Base-by-base conservation (phyloP, 2,329 filamentous ascomycete genomes). In the Endoconidiophora laricicola region DNA sequence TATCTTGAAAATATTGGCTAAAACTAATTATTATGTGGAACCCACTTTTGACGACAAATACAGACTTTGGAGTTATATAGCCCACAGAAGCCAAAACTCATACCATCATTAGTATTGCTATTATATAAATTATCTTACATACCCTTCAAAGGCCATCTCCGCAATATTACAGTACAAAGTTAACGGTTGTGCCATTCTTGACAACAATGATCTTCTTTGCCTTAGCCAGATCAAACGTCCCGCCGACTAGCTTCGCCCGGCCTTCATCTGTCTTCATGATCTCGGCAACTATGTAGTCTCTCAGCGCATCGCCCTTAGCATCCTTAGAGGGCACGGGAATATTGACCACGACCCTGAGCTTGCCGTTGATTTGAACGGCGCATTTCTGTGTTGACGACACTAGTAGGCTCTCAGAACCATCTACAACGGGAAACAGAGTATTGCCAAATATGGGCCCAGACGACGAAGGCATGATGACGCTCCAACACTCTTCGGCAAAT, bases 291-390 rank as follows among this genome's bases (percentile, higher is more conserved):
- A 88, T 67, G 73, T 78, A 86, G 10, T 70, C 65, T 52, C 71
- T 66, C 53, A 83, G 65, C 47, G 62, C 65, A 40, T 39, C 37
- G 1, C 52, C 48, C 36, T 36, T 20, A 10, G 44, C 22, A 2
- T 69, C 63, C 9, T 61, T 66, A 23, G 61, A 57, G 41, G 71
- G 66, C 24, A 70, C 69, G 1, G 76, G 70, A 22, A 91, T 76
- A 2, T 79, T 69, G n/a, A 81, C 71, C 1, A 75, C 75, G 54
- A 81, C 81, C 37, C 77, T 78, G 55, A 84, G 63, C 62, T 82
- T 87, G n/a, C 86, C 86, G 59, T 93, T 86, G 54, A 93, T 65
- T 59, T 87, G 82, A 14, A 94, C 78, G 0, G 81, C 81, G 55
- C 78, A 83, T 3, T 62, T 66, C 61, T 72, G 64, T 56, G 74